Evolutionary conservation across 129 eudicot species (phyloP).

Genomic region (Rutidosis leptorrhynchoides): DNA sequence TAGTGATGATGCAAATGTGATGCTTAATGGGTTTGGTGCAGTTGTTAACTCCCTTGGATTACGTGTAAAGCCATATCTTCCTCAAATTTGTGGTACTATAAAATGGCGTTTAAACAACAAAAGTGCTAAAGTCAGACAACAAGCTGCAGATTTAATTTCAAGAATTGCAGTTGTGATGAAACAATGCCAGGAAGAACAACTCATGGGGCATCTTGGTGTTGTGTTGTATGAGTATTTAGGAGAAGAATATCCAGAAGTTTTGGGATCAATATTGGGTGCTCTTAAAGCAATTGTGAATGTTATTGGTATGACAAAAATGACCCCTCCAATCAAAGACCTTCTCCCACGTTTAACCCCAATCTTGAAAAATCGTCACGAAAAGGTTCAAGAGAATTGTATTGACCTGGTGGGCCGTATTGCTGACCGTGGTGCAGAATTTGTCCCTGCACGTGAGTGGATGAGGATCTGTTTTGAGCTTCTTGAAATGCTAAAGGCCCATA

Average conservation of each 20-base stretch:
- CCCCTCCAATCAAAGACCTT: slow-evolving; percentile 90
- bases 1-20: slow-evolving; percentile 89
- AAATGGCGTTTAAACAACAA: slow-evolving; percentile 93
- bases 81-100: slow-evolving; percentile 94
- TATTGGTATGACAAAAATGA: slow-evolving; percentile 98
- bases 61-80: slow-evolving; percentile 90
- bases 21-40: slow-evolving; percentile 98
- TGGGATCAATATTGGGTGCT: slow-evolving; percentile 96
- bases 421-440: slow-evolving; percentile 96
- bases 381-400: slow-evolving; percentile 95
- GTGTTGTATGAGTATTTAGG: slow-evolving; percentile 92
- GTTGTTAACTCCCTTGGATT: slow-evolving; percentile 92
- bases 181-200: slow-evolving; percentile 90
- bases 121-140: slow-evolving; percentile 95
- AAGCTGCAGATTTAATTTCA: slow-evolving; percentile 87
- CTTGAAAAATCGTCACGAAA: slow-evolving; percentile 91
- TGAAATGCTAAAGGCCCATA: slow-evolving; percentile 98
- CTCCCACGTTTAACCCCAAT: slow-evolving; percentile 91
- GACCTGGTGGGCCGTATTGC: slow-evolving; percentile 97
- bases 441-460: slow-evolving; percentile 99
- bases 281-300: slow-evolving; percentile 88
- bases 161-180: slow-evolving; percentile 95
- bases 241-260: slow-evolving; percentile 95
- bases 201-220: slow-evolving; percentile 98
- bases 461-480: slow-evolving; percentile 96